phyloP scores from a whole-genome alignment of 2,329 filamentous ascomycete species.

The Thielaviopsis euricoi region DNA sequence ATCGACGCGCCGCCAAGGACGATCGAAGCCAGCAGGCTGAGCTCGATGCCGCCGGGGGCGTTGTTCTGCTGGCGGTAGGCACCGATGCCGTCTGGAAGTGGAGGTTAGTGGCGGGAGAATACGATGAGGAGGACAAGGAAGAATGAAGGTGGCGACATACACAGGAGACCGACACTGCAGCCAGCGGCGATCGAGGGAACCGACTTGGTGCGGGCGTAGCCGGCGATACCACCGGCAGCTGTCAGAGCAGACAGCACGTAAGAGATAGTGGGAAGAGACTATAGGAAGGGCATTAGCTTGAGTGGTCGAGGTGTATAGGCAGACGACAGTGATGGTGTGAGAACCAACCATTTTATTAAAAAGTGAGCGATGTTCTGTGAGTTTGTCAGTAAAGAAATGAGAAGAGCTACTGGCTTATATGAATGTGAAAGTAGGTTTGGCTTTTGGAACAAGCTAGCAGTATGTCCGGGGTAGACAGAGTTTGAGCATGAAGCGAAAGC shows the following conservation, averaged over 20 bases:
- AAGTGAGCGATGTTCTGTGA: neutral
- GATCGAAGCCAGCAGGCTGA: conserved; percentile 76
- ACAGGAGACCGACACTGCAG: conserved; percentile 56
- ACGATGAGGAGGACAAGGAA: neutral
- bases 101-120: conserved; percentile 1
- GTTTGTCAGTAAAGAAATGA: neutral
- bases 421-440: too few species aligned
- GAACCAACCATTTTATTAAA: conserved; percentile 6
- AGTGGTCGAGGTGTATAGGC: neutral
- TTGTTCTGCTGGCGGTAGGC: conserved; percentile 63
- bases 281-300: neutral
- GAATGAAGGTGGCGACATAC: conserved; percentile 19
- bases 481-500: too few species aligned
- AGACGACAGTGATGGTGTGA: neutral
- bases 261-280: conserved; percentile 36
- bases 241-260: conserved; percentile 68
- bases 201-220: conserved; percentile 72
- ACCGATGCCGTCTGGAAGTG: conserved; percentile 56
- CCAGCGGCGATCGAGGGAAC: conserved; percentile 77
- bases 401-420: neutral
- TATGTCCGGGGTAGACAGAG: too few species aligned
- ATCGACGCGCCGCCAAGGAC: conserved; percentile 71
- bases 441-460: too few species aligned
- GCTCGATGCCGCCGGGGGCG: conserved; percentile 68
- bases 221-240: conserved; percentile 71